Base-by-base conservation (phyloP, 1,284 basidiomycete genomes). In the Uromyces viciae-fabae region DNA sequence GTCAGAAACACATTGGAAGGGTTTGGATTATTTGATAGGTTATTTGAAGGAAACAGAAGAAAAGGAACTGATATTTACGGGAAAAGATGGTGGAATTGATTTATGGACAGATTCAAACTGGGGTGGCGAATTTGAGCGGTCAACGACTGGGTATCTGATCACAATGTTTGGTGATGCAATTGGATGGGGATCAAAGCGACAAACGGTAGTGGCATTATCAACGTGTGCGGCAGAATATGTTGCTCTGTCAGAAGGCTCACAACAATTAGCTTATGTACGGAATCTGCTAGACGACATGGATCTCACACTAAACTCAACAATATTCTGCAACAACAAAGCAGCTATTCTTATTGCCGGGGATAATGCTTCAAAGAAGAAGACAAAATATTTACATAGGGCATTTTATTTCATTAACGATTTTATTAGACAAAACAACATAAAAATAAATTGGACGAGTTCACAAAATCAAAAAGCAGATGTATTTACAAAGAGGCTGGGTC, bases 381-480 rank as follows among this genome's bases (percentile, higher is more conserved):
- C 28, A 7, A 56, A 56, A 22, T 28, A 56, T 56, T 28, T 56
- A 5, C 8, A 56, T 56, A 56, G 52, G 28, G 22, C 22, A 22
- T 56, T 56, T 28, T 56, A n/a, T 56, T 56, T n/a, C 19, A n/a
- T 28, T n/a, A 56, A 56, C 19, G 52, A 56, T n/a, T n/a, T 56
- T 19, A 56, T 56, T 22, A 7, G 62, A 22, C 38, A 71, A 40
- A 14, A 71, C 3, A 74, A 56, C 22, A 8, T 74, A 3, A 58
- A 56, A 14, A 25, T 74, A 4, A 19, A 56, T 14, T 74, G 71
- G 71, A 46, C 25, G 31, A 38, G 33, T 36, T 38, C 49, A 2
- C 36, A 28, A 15, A 31, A 56, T 9, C 71, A 74, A 56, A 31
- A 54, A 15, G 71, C 71, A 3, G 71, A 74, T 74, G 31, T 58